Percentiles rank a stretch among this genome's conserved stretches.
These are phyloP conservation scores for Colletotrichum godetiae DNA, from an alignment of 2,329 filamentous ascomycete species.

Conservation along the genomic window DNA sequence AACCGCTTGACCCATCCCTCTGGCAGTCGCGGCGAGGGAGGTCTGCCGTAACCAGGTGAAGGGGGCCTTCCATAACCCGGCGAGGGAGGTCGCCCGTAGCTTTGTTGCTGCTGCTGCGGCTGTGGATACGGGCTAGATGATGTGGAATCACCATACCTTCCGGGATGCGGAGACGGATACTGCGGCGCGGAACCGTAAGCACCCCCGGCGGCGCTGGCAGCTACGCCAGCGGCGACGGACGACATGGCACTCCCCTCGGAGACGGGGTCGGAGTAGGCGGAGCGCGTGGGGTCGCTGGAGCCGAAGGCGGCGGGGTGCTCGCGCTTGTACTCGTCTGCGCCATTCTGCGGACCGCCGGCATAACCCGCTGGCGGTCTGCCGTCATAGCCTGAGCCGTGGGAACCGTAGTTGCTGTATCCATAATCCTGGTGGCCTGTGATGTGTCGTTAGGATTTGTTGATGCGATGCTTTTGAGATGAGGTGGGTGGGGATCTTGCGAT, in stretches of 20 bases:
- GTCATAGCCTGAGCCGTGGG: slow-evolving; percentile 23
- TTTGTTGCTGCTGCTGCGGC: slow-evolving; percentile 33
- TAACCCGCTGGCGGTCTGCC: slow-evolving; percentile 34
- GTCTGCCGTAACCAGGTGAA: slow-evolving; percentile 34
- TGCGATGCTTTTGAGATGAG: not conserved
- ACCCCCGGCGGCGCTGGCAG: not conserved
- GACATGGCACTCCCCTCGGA: slow-evolving; percentile 5
- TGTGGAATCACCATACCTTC: slow-evolving; percentile 19
- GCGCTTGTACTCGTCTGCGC: slow-evolving; percentile 32
- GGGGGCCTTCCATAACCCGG: not conserved
- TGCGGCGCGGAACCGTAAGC: slow-evolving; percentile 36
- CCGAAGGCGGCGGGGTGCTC: slow-evolving; percentile 26
- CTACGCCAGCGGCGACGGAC: slow-evolving; percentile 11
- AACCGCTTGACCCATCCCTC: slow-evolving; percentile 67
- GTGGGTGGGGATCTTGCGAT: not conserved
- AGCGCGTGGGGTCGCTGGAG: slow-evolving; percentile 27
- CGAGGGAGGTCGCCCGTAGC: not conserved
- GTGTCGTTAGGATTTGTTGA: not conserved
- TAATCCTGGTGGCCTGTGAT: slow-evolving; percentile 25
- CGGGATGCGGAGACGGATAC: slow-evolving; percentile 24
- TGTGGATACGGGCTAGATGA: slow-evolving; percentile 6
- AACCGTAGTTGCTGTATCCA: slow-evolving; percentile 31
- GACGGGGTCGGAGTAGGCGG: slow-evolving; percentile 12
- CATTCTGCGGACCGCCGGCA: slow-evolving; percentile 33
- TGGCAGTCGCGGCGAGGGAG: slow-evolving; percentile 54